phyloP scores from a whole-genome alignment of 345 rosid genomes.

The Euphorbia tirucalli region DNA sequence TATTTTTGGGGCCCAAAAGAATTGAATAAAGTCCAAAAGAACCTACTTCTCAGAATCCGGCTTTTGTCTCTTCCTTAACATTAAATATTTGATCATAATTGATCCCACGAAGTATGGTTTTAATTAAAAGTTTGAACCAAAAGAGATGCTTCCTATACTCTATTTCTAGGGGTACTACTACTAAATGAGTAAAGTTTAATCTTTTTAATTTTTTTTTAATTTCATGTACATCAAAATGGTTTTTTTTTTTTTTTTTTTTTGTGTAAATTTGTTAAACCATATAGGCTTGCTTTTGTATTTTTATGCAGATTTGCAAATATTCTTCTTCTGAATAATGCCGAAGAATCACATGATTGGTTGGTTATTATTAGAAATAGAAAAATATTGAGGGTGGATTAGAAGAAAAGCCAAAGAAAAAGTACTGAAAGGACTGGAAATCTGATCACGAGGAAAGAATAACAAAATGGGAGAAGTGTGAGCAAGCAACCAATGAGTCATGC shows the following conservation, averaged over 20 bases:
- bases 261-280: not conserved
- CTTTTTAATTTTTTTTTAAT: no score
- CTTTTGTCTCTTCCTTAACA: constrained; percentile 18
- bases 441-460: not conserved
- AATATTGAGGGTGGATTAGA: not conserved
- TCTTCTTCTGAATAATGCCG: not conserved
- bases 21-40: not conserved
- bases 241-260: not conserved
- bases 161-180: not conserved
- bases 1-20: not conserved
- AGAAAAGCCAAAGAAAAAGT: not conserved
- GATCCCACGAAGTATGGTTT: not conserved
- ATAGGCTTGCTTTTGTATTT: not conserved
- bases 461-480: not conserved
- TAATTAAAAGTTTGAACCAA: not conserved
- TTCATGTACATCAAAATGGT: not conserved
- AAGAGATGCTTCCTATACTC: not conserved
- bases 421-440: not conserved
- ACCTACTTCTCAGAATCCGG: constrained; percentile 24
- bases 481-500: no score
- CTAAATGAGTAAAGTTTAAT: not conserved
- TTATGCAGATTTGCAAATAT: not conserved
- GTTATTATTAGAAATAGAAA: no score
- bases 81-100: not conserved
- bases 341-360: not conserved